Evolutionary conservation across 1,284 basidiomycete species (phyloP), one percentile per base, ranked within the genome.

Genomic region (Ustilago shanxiensis): DNA sequence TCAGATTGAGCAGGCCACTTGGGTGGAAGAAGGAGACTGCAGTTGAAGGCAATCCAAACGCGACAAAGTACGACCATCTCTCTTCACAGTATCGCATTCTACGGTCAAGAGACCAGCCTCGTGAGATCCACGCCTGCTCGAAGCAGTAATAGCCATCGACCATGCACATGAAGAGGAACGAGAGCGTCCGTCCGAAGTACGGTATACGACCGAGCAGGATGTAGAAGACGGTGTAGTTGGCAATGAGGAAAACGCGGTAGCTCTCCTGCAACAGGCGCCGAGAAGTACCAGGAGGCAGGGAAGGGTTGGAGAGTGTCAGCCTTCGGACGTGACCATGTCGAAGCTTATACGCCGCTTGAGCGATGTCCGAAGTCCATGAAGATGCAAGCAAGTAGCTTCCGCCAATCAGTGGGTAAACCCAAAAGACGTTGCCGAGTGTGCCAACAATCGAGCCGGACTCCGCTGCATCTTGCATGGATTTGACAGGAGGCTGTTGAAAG

Each of bases 131-230:
- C 2, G 78, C 78, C 39, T 81, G 83, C 60, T 86, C 84, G 51
- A 85, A 86, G 74, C 84, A 85, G 78, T 85, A 86, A 66, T 80
- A 86, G 29, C 80, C 83, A 53, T 86, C 84, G 41, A 85, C 76
- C 26, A 85, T 65, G 50, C 66, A 72, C 83, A 84, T 83, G 66
- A 82, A 78, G 18, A 82, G 47, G 74, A 86, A 85, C 2, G 81
- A 74, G 1, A 83, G 60, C 8, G 56, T 39, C 13, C 67, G 73
- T 0, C 84, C 84, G 10, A 84, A n/a, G 57, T 72, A 79, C 1
- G 84, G 84, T 10, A 85, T 67, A 37, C 60, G 66, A 7, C 74
- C 70, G 5, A 84, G 78, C 0, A 79, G 53, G 14, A 79, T 55
- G 60, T 79, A 79, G 7, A 83, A 53, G 37, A 77, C 33, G 33